Evolutionary conservation across 176 grass and related monocot genomes (phyloP), one percentile per base, ranked within the genome.

Genomic region (Raddia distichophylla): DNA sequence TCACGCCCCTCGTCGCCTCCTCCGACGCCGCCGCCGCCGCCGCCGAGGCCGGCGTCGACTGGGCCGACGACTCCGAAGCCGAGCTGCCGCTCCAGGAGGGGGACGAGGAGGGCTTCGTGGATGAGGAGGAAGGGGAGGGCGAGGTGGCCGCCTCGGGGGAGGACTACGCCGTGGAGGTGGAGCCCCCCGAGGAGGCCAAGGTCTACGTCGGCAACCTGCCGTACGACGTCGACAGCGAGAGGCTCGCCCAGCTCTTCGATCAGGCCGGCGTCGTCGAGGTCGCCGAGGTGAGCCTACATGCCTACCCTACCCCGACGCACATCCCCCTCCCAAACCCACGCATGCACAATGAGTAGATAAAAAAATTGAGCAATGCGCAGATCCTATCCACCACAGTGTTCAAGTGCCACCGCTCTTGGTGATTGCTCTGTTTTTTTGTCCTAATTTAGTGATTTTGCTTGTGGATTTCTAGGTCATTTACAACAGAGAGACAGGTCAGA

Each of bases 241-340:
- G 88, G 18, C 91, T 93, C n/a, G 93, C 93, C 6, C 80, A 91
- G 84, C 85, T 99, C 34, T 99, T 99, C 51, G 91, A 99, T 1
- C 73, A 91, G 61, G 91, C 93, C 34, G 93, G 96, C 45, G 69
- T 91, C 45, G 93, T 99, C 42, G 93, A 99, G 75, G 76, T 91
- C 79, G 93, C 96, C 2, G 96, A 99, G 87, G 93, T 99, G 86
- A 90, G 78, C 45, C 22, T 27, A 27, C 27, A 27, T 1, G 27
- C 27, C 27, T 27, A 27, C 27, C 27, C 27, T 64, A 12, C 75
- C 40, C 2, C 1, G 3, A 10, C n/a, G 10, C 67, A 54, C 3
- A 40, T 0, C 37, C 37, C 37, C 37, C 37, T 40, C 37, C 37
- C 37, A 40, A 40, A 40, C 37, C 74, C 15, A 5, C 77, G 7